A percentile compares a stretch with the other conserved stretches of the same genome.
phyloP scores from a whole-genome alignment of 2,329 filamentous ascomycete genomes.

The Macrophomina tecta region DNA sequence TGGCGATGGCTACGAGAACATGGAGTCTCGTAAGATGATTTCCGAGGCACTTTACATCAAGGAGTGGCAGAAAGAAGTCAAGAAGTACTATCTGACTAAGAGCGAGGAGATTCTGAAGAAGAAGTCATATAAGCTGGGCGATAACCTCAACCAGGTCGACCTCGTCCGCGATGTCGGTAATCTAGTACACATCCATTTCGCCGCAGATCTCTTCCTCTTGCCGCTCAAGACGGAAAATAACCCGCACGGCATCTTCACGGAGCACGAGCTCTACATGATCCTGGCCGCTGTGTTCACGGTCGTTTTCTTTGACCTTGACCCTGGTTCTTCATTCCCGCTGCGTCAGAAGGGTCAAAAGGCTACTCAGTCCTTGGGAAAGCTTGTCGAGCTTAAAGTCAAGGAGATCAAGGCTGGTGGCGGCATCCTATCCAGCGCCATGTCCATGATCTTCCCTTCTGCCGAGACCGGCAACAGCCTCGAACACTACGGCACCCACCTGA shows the following conservation, averaged over 20 bases:
- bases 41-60: conserved; percentile 64
- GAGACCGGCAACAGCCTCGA: conserved; percentile 49
- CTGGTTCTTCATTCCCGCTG: conserved; percentile 59
- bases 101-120: conserved; percentile 67
- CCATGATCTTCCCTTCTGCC: conserved; percentile 45
- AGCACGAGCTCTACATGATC: conserved; percentile 60
- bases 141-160: conserved; percentile 68
- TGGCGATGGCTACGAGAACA: conserved; percentile 42
- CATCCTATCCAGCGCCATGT: conserved; percentile 48
- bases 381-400: conserved; percentile 57
- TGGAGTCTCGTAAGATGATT: conserved; percentile 42
- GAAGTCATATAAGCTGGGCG: conserved; percentile 69
- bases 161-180: conserved; percentile 67
- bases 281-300: conserved; percentile 60
- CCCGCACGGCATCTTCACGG: conserved; percentile 59
- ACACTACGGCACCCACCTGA: conserved; percentile 62
- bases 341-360: conserved; percentile 56
- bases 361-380: conserved; percentile 56
- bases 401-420: conserved; percentile 51
- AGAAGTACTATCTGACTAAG: conserved; percentile 69
- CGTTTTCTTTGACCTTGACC: conserved; percentile 62
- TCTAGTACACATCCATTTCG: conserved; percentile 61
- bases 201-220: conserved; percentile 60
- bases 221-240: conserved; percentile 61
- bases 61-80: conserved; percentile 68